A percentile compares a stretch with the other conserved stretches of the same genome.
Evolutionary conservation across 2,329 filamentous ascomycete species (phyloP).

Genomic region (Gyromitra esculenta): DNA sequence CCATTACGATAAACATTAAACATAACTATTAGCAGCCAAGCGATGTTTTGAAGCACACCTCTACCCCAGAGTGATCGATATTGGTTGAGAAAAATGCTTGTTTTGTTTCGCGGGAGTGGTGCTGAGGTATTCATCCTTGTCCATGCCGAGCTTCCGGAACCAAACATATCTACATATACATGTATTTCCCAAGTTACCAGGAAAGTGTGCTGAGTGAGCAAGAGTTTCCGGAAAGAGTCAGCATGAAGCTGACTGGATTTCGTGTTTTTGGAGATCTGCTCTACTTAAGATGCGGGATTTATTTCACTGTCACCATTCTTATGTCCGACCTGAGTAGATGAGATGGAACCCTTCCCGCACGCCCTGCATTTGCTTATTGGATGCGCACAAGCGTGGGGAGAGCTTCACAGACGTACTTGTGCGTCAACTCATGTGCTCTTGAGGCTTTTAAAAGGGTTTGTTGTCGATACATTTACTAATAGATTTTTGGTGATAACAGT

Average conservation of each 20-base stretch:
- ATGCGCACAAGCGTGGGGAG: slow-evolving; percentile 13
- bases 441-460: slow-evolving; percentile 18
- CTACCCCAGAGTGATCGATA: slow-evolving; percentile 15
- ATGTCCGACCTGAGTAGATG: slow-evolving; percentile 14
- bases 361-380: slow-evolving; percentile 31
- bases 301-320: slow-evolving; percentile 38
- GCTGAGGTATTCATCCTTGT: slow-evolving; percentile 22
- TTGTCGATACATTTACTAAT: not conserved
- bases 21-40: slow-evolving; percentile 6
- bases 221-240: slow-evolving; percentile 28
- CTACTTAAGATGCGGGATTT: slow-evolving; percentile 47
- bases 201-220: not conserved
- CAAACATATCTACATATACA: not conserved
- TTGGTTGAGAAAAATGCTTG: slow-evolving; percentile 37
- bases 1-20: not conserved
- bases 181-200: slow-evolving; percentile 13
- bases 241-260: slow-evolving; percentile 30
- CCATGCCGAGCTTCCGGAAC: slow-evolving; percentile 26
- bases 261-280: slow-evolving; percentile 10
- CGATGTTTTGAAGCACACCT: slow-evolving; percentile 9
- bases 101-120: slow-evolving; percentile 37
- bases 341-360: slow-evolving; percentile 5
- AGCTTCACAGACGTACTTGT: slow-evolving; percentile 21
- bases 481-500: slow-evolving; percentile 24
- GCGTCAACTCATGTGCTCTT: slow-evolving; percentile 13